Conservation (phyloP, 1,139 yeast species). For the Debaryomycetaceae sp. region DNA sequence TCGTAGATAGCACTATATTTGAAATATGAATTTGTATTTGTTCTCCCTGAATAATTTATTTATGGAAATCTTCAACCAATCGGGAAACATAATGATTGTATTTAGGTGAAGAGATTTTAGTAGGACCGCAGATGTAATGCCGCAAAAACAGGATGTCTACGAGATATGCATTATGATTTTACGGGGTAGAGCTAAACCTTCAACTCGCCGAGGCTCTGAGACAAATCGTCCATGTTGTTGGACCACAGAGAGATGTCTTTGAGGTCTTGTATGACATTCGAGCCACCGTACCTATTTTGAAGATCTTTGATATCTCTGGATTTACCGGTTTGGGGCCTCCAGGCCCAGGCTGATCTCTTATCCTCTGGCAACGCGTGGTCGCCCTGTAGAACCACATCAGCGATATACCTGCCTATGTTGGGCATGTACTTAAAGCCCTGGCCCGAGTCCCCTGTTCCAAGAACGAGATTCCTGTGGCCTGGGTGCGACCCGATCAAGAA, state of each 20-base stretch:
- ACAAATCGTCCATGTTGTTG: conserved; percentile 3
- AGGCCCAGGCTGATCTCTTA: conserved; percentile 16
- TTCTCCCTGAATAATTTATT: no score
- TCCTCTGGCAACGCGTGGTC: conserved; percentile 9
- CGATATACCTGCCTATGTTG: conserved; percentile 34
- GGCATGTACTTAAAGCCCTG: conserved; percentile 43
- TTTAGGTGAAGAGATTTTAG: no score
- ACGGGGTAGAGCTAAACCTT: no score
- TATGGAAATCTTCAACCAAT: no score
- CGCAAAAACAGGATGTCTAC: no score
- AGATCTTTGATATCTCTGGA: conserved; percentile 9
- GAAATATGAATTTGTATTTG: no score
- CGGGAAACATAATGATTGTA: no score
- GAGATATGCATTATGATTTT: no score
- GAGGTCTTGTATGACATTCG: conserved; percentile 18
- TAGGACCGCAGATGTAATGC: no score
- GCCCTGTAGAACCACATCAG: conserved; percentile 14
- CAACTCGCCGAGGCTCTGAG: neutral
- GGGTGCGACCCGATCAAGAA: conserved; percentile 21
- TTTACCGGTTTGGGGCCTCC: conserved; percentile 19
- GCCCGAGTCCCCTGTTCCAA: conserved; percentile 37
- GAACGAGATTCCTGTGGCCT: conserved; percentile 9
- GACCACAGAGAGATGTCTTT: conserved; percentile 19
- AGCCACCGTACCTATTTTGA: conserved; percentile 25
- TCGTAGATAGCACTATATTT: no score